phyloP scores from a whole-genome alignment of 228 moss, liverwort and hornwort genomes.

The Sphagnum fallax region DNA sequence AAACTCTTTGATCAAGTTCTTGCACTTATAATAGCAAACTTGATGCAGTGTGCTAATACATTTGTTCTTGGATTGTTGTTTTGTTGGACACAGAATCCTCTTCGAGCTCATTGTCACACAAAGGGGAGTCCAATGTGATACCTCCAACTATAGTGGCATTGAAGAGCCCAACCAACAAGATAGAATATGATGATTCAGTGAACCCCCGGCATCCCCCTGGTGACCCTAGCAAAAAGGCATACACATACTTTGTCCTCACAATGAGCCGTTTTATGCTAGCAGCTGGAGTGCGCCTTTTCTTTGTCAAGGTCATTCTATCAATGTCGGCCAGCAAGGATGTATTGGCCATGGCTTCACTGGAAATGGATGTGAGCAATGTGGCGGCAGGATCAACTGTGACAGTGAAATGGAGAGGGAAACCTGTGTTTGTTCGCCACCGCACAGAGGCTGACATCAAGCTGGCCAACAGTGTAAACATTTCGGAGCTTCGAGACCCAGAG shows the following conservation, averaged over 20 bases:
- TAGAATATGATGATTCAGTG: slow-evolving; percentile 26
- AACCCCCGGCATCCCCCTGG: slow-evolving; percentile 36
- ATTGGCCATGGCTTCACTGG: slow-evolving; percentile 72
- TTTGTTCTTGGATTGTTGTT: too few species aligned
- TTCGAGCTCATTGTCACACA: not conserved
- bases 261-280: slow-evolving; percentile 56
- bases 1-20: too few species aligned
- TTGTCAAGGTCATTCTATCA: slow-evolving; percentile 63
- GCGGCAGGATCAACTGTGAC: slow-evolving; percentile 59
- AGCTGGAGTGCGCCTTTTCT: slow-evolving; percentile 36
- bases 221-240: slow-evolving; percentile 62
- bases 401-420: slow-evolving; percentile 88
- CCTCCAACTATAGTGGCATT: slow-evolving; percentile 36
- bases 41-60: too few species aligned
- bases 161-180: slow-evolving; percentile 44
- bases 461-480: slow-evolving; percentile 52
- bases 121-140: not conserved
- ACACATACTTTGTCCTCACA: slow-evolving; percentile 68
- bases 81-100: too few species aligned
- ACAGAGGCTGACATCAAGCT: slow-evolving; percentile 54
- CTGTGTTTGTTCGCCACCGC: slow-evolving; percentile 67
- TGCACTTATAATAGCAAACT: too few species aligned
- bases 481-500: slow-evolving; percentile 56
- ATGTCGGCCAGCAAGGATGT: slow-evolving; percentile 90
- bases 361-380: slow-evolving; percentile 60